These are phyloP conservation scores for Huntiella abstrusa DNA, from an alignment of 2,329 filamentous ascomycete species.

Conservation along the genomic window DNA sequence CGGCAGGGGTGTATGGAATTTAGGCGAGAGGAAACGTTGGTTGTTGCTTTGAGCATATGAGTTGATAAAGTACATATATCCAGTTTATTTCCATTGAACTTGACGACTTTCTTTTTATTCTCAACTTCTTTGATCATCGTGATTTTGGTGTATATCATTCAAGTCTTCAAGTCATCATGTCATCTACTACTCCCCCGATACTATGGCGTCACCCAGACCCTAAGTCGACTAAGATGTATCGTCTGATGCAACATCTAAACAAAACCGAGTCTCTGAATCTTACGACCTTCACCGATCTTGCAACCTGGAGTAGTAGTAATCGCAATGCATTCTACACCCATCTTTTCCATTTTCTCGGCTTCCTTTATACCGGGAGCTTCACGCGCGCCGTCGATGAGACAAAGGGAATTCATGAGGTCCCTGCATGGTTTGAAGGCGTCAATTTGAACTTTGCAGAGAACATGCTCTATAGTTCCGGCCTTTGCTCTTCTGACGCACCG, in stretches of 20 bases:
- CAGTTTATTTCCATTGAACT: too few relatives aligned
- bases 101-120: too few relatives aligned
- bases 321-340: slow-evolving; percentile 47
- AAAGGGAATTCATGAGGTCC: slow-evolving; percentile 50
- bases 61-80: too few relatives aligned
- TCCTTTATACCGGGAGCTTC: slow-evolving; percentile 45
- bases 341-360: slow-evolving; percentile 37
- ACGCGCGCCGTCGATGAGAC: slow-evolving; percentile 47
- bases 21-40: too few relatives aligned
- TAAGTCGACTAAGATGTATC: slow-evolving; percentile 42
- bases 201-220: slow-evolving; percentile 50
- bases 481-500: slow-evolving; percentile 18
- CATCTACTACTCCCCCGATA: slow-evolving; percentile 28
- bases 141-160: too few relatives aligned
- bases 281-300: slow-evolving; percentile 49
- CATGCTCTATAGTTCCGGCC: slow-evolving; percentile 38
- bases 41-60: too few relatives aligned
- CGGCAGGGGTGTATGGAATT: too few relatives aligned
- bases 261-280: slow-evolving; percentile 34
- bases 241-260: slow-evolving; percentile 49
- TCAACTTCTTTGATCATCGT: too few relatives aligned
- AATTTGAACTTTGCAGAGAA: slow-evolving; percentile 67
- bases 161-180: too few relatives aligned
- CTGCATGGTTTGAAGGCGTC: slow-evolving; percentile 60
- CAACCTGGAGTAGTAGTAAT: slow-evolving; percentile 46